Conservation (phyloP, 2,329 filamentous ascomycete species). For the Venturiaceae sp. region DNA sequence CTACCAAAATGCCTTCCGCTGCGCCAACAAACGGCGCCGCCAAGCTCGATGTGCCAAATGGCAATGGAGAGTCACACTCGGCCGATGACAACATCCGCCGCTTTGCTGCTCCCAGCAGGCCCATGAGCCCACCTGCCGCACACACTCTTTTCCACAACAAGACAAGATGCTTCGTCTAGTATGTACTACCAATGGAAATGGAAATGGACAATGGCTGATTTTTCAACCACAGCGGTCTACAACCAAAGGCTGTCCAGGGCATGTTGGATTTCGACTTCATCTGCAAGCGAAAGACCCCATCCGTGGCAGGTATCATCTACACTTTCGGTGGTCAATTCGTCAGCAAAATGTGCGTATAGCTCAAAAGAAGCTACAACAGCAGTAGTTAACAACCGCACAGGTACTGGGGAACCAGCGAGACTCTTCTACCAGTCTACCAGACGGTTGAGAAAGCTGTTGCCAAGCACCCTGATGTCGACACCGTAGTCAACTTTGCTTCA, state of each 20-base stretch:
- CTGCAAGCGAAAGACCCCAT: slow-evolving; percentile 95
- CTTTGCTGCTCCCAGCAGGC: slow-evolving; percentile 86
- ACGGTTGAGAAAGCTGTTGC: slow-evolving; percentile 81
- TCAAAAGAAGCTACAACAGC: slow-evolving; percentile 10
- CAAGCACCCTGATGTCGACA: slow-evolving; percentile 96
- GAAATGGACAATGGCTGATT: neutral
- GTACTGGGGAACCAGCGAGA: slow-evolving; percentile 99
- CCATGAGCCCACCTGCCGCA: slow-evolving; percentile 75
- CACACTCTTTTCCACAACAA: slow-evolving; percentile 98
- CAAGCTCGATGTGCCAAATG: slow-evolving; percentile 19
- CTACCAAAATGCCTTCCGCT: slow-evolving; percentile 32
- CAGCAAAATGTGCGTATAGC: slow-evolving; percentile 77
- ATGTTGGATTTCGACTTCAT: slow-evolving; percentile 99
- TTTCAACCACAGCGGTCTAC: slow-evolving; percentile 58
- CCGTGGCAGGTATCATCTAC: slow-evolving; percentile 98
- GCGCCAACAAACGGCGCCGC: slow-evolving; percentile 24
- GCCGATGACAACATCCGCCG: slow-evolving; percentile 99
- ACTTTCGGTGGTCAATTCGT: slow-evolving; percentile 99
- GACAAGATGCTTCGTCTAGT: slow-evolving; percentile 99
- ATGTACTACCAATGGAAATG: slow-evolving; percentile 25
- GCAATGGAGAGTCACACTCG: slow-evolving; percentile 37
- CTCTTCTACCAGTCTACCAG: slow-evolving; percentile 96
- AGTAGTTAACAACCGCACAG: slow-evolving; percentile 20
- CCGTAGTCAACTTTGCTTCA: slow-evolving; percentile 98
- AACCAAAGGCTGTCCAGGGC: slow-evolving; percentile 62